These are phyloP conservation scores for Suillus subluteus DNA, from an alignment of 768 basidiomycete species.

Conservation along the genomic window DNA sequence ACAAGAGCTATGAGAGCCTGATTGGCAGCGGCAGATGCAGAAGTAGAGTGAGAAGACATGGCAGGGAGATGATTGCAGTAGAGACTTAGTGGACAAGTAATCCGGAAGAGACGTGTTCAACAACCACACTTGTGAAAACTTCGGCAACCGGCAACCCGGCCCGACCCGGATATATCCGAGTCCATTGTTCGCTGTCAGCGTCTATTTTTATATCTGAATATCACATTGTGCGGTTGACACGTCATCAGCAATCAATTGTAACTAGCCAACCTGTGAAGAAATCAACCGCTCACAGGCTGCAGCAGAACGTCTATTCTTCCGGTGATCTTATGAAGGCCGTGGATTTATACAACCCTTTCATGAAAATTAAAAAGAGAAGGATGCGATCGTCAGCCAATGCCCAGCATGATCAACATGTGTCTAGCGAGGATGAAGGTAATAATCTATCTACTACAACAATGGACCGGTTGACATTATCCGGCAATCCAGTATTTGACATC, in stretches of 20 bases:
- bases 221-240: neutral
- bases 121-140: neutral
- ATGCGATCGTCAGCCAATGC: neutral
- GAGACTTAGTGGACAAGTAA: neutral
- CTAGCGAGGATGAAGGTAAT: neutral
- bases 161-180: neutral
- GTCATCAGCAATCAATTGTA: neutral
- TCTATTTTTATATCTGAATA: neutral
- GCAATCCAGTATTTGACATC: neutral
- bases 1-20: neutral
- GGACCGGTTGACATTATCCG: neutral
- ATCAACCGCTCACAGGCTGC: neutral
- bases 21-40: neutral
- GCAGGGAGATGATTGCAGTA: neutral
- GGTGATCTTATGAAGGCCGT: neutral
- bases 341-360: neutral
- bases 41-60: neutral
- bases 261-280: neutral
- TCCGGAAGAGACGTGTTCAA: neutral
- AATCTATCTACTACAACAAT: neutral
- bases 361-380: neutral
- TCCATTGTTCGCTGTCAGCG: neutral
- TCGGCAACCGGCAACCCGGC: neutral
- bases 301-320: neutral
- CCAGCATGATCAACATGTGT: neutral